phyloP scores from a whole-genome alignment of 78 protist genomes.

The Planoprotostelium fungivorum region DNA sequence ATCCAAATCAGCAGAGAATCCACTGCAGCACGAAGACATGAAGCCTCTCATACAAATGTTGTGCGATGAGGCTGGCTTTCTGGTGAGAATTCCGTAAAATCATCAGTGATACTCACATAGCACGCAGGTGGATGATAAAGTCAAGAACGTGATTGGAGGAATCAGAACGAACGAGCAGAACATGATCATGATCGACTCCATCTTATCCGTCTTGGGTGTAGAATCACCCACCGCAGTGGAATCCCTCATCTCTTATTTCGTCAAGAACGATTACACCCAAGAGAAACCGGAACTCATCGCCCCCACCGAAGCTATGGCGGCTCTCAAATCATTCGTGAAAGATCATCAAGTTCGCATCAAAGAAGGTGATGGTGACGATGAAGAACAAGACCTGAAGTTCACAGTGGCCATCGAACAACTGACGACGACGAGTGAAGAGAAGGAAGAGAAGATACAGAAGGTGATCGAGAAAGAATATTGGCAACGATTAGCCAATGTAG shows the following conservation, averaged over 20 bases:
- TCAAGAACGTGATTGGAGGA: neutral
- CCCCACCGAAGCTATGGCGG: slow-evolving; percentile 27
- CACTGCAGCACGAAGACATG: neutral
- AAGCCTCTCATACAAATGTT: slow-evolving; percentile 25
- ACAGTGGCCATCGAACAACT: neutral
- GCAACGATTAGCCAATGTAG: slow-evolving; percentile 1
- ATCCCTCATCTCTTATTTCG: neutral
- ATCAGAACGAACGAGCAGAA: slow-evolving; percentile 16
- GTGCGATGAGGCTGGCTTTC: slow-evolving; percentile 30
- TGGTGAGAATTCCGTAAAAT: neutral
- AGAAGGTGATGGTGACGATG: neutral
- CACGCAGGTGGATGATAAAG: slow-evolving; percentile 20
- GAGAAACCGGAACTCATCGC: neutral
- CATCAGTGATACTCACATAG: neutral
- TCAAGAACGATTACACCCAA: neutral
- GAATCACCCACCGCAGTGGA: neutral
- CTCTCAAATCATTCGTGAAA: slow-evolving; percentile 31
- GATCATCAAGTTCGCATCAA: neutral
- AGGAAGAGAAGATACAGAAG: neutral
- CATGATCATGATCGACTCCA: slow-evolving; percentile 19
- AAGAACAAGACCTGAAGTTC: neutral
- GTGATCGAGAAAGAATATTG: slow-evolving; percentile 35
- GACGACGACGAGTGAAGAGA: neutral
- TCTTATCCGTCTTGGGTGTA: slow-evolving; percentile 37
- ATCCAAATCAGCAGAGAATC: neutral